Evolutionary conservation across 106 monocot genomes (phyloP).

Genomic region (Platanthera guangdongensis): DNA sequence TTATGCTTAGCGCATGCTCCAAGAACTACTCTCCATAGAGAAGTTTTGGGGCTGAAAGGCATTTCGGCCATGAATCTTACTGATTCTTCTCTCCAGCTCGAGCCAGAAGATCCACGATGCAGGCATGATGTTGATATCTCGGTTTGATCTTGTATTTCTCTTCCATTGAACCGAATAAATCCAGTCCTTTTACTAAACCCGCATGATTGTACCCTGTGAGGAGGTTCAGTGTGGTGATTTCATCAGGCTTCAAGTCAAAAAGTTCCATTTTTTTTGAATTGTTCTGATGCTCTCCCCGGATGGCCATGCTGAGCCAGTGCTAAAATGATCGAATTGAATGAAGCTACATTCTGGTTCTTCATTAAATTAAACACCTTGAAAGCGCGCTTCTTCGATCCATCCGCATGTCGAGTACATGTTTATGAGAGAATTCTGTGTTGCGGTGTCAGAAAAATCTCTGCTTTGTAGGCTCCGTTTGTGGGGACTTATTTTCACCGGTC

Average conservation of each 20-base stretch:
- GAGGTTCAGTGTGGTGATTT: constrained; percentile 19
- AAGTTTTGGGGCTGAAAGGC: constrained; percentile 13
- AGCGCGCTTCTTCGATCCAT: constrained; percentile 11
- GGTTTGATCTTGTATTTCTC: constrained; percentile 12
- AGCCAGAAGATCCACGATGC: constrained; percentile 15
- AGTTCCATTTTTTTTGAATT: constrained; percentile 11
- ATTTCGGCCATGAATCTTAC: constrained; percentile 12
- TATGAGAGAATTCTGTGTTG: constrained; percentile 17
- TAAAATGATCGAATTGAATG: constrained; percentile 24
- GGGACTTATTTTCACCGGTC: no score
- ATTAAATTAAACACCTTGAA: constrained; percentile 14
- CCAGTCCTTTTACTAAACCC: constrained; percentile 10
- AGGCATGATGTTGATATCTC: constrained; percentile 16
- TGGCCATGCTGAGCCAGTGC: constrained; percentile 21
- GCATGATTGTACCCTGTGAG: constrained; percentile 32
- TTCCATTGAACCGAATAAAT: constrained; percentile 23
- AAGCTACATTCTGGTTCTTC: constrained; percentile 10
- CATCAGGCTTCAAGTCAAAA: constrained; percentile 16
- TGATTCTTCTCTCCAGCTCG: constrained; percentile 15
- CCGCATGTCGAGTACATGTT: constrained; percentile 28
- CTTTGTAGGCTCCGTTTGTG: constrained; percentile 21
- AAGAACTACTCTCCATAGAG: constrained; percentile 17
- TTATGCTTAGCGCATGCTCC: constrained; percentile 27
- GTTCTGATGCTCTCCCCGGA: constrained; percentile 11
- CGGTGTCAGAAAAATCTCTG: background rate